phyloP scores from a whole-genome alignment of 1,284 basidiomycete genomes.

The Meira miltonrushii region DNA sequence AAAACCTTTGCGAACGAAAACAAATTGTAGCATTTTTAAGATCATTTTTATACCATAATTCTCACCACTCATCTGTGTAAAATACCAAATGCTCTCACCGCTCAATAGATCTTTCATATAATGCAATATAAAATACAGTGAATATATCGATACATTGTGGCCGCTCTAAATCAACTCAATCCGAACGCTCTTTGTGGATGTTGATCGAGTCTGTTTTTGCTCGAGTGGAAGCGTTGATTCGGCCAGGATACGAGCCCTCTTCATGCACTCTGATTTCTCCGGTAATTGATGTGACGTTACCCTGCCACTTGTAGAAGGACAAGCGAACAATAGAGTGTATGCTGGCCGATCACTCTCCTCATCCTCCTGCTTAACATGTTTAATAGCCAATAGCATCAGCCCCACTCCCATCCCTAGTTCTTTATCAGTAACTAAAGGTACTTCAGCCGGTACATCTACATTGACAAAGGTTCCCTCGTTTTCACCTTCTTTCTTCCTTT shows the following conservation, averaged over 20 bases:
- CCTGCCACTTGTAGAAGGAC: constrained; percentile 39
- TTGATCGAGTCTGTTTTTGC: too few species aligned
- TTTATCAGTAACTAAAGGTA: not conserved
- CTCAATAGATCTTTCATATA: not conserved
- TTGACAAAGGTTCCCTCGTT: not conserved
- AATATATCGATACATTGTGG: too few species aligned
- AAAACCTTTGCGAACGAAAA: not conserved
- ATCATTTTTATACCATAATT: not conserved
- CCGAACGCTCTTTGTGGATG: too few species aligned
- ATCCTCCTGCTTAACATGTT: not conserved
- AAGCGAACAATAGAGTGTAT: constrained; percentile 30
- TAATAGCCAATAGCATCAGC: constrained; percentile 5
- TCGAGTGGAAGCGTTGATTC: too few species aligned
- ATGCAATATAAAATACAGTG: not conserved
- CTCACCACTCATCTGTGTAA: constrained; percentile 42
- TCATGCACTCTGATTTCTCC: constrained; percentile 24
- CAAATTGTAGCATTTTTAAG: not conserved
- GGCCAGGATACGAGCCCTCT: not conserved
- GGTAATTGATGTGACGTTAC: constrained; percentile 43
- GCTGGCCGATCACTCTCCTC: not conserved
- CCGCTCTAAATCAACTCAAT: too few species aligned
- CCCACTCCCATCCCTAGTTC: not conserved
- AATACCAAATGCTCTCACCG: not conserved
- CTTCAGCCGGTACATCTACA: not conserved
- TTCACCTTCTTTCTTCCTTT: not conserved